Base-by-base conservation (phyloP, 768 basidiomycete genomes). In the Hericium coralloides region DNA sequence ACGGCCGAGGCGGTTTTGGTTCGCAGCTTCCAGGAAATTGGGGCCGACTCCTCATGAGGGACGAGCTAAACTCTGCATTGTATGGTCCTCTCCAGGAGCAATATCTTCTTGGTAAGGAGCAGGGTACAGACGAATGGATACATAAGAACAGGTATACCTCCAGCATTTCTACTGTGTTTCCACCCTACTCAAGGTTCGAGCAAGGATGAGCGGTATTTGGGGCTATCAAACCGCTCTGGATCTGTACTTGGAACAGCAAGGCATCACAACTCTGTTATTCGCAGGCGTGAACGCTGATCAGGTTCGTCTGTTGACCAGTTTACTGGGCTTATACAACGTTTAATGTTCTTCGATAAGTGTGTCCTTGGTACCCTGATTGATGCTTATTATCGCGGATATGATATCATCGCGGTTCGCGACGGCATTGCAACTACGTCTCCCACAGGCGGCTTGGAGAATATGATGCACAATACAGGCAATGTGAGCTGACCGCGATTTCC, bases 211-310 rank as follows among this genome's bases (percentile, higher is more conserved):
- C 62, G 84, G 77, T 14, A 60, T 86, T 20, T 86, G 82, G 84
- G 83, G 82, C 12, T 77, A 78, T 52, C 82, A 85, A 63, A 76
- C 76, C n/a, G 74, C 79, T 12, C 68, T 87, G 54, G 83, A 84
- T 63, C 67, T 85, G 38, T 85, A 81, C 65, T 75, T 86, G 43
- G 72, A 80, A 57, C 81, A 84, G 63, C 78, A 81, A 48, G 83
- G 84, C 39, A 77, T 85, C 57, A 81, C 73, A 10, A 84, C 81
- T 1, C 69, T 85, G 36, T 69, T 86, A 59, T 80, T 87, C 55
- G 77, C 79, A 31, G 84, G 84, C 31, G 85, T 86, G 17, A 86
- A 85, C 63, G 73, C 84, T 6, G 83, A 85, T 62, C 82, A 85
- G 77, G 85, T 82, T 14, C 14, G 50, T 51, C 7, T n/a, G 7